Evolutionary conservation across 148 eudicot species (phyloP).

Genomic region (Linanthus parryae): DNA sequence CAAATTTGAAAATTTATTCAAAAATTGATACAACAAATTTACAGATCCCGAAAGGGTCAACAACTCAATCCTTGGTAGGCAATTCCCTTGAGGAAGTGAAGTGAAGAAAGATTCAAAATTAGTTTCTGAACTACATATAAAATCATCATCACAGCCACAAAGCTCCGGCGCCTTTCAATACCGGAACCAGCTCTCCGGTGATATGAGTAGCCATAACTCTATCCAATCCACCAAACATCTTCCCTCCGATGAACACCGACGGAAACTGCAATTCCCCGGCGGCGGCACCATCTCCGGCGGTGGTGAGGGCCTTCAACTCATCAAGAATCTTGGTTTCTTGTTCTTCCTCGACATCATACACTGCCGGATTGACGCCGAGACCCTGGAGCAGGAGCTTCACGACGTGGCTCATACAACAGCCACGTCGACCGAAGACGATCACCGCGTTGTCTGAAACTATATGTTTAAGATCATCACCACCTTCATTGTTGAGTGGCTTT

Average conservation of each 20-base stretch:
- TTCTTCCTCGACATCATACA: constrained; percentile 44
- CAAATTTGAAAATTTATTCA: background rate
- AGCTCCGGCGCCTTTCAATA: constrained; percentile 60
- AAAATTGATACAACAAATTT: background rate
- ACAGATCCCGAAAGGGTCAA: background rate
- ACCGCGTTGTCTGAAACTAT: constrained; percentile 41
- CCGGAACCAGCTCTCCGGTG: constrained; percentile 53
- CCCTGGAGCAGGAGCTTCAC: constrained; percentile 40
- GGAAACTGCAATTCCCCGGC: constrained; percentile 35
- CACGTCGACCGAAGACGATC: constrained; percentile 30
- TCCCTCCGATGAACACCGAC: constrained; percentile 67
- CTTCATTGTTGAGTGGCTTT: background rate
- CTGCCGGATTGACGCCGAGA: constrained; percentile 42
- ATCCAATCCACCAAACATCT: constrained; percentile 64
- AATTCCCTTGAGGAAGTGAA: background rate
- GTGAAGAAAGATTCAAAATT: background rate
- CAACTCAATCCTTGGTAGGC: too few species aligned
- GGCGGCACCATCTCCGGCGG: background rate
- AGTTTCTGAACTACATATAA: background rate
- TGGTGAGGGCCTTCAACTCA: constrained; percentile 17
- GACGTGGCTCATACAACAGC: constrained; percentile 68
- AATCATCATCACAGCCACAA: constrained; percentile 51
- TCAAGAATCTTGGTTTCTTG: constrained; percentile 19
- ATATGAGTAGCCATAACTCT: constrained; percentile 59
- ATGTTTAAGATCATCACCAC: constrained; percentile 12